These are phyloP conservation scores for Tolypocladium inflatum DNA, from an alignment of 2,329 filamentous ascomycete genomes.

Conservation along the genomic window DNA sequence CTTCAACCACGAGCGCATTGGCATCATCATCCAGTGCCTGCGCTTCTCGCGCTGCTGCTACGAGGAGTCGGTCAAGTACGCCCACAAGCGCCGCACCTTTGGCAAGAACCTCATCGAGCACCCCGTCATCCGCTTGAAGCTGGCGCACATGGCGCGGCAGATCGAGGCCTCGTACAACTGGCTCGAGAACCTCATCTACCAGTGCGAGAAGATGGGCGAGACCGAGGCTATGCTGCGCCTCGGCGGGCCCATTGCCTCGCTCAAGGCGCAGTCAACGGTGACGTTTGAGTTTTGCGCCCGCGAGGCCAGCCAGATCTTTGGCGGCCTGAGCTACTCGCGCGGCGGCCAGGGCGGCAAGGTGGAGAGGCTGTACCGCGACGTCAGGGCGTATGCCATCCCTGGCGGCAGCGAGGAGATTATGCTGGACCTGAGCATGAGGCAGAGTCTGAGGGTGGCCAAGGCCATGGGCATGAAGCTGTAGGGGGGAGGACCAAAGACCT, in stretches of 20 bases:
- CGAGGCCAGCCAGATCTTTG: slow-evolving; percentile 96
- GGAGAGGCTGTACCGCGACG: slow-evolving; percentile 89
- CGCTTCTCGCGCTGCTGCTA: slow-evolving; percentile 96
- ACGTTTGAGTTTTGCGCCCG: slow-evolving; percentile 97
- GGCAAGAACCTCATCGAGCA: slow-evolving; percentile 95
- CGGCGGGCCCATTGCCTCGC: slow-evolving; percentile 82
- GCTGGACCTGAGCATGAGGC: slow-evolving; percentile 90
- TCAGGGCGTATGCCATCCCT: slow-evolving; percentile 91
- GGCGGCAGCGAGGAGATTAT: slow-evolving; percentile 98
- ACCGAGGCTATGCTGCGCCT: slow-evolving; percentile 94
- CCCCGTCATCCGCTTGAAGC: slow-evolving; percentile 93
- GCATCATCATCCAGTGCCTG: slow-evolving; percentile 94
- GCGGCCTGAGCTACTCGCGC: slow-evolving; percentile 81
- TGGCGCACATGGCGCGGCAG: slow-evolving; percentile 96
- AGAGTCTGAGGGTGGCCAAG: slow-evolving; percentile 81
- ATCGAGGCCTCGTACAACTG: slow-evolving; percentile 96
- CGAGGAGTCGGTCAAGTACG: slow-evolving; percentile 94
- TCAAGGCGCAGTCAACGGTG: slow-evolving; percentile 89
- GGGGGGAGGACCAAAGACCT: slow-evolving; percentile 1
- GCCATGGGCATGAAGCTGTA: slow-evolving; percentile 93
- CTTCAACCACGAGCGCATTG: slow-evolving; percentile 98
- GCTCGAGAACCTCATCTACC: slow-evolving; percentile 91
- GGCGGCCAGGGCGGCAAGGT: slow-evolving; percentile 94
- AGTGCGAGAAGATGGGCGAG: slow-evolving; percentile 87
- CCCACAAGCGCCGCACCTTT: slow-evolving; percentile 93